Evolutionary conservation across 306 rosid genomes (phyloP).

Genomic region (Fragaria iinumae): DNA sequence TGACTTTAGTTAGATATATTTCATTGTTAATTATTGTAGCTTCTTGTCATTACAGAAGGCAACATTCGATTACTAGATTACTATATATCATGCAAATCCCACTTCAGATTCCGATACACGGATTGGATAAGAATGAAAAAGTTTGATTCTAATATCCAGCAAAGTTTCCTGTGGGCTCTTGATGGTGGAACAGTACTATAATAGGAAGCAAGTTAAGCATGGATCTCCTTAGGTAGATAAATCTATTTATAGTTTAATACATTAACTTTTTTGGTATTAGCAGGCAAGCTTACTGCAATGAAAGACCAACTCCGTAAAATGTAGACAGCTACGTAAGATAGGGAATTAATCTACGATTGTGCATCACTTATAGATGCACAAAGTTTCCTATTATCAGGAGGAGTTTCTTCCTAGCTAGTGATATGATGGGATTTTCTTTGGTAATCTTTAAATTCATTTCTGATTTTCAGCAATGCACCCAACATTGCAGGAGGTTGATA

Average conservation of each 20-base stretch:
- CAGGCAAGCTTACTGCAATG: not conserved
- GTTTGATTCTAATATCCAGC: not conserved
- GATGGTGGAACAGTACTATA: not conserved
- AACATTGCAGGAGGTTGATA: not conserved
- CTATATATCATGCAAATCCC: not conserved
- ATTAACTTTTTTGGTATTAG: no score
- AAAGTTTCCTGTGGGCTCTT: not conserved
- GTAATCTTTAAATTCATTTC: not conserved
- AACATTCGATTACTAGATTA: not conserved
- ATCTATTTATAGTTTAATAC: not conserved
- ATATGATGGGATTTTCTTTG: no score
- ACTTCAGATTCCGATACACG: not conserved
- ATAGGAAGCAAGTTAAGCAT: not conserved
- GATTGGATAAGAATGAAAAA: not conserved
- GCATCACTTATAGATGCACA: no score
- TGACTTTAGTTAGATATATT: not conserved
- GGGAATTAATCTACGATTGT: no score
- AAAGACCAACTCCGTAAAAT: no score
- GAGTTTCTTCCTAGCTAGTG: no score
- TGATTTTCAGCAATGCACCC: not conserved
- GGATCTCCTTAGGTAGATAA: not conserved
- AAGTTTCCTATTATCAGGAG: no score
- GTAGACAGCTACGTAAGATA: no score
- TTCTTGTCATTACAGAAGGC: not conserved
- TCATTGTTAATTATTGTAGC: not conserved